A percentile compares a stretch with the other conserved stretches of the same genome.
These are phyloP conservation scores for Metschnikowia henanensis DNA, from an alignment of 805 yeast species.

Conservation along the genomic window DNA sequence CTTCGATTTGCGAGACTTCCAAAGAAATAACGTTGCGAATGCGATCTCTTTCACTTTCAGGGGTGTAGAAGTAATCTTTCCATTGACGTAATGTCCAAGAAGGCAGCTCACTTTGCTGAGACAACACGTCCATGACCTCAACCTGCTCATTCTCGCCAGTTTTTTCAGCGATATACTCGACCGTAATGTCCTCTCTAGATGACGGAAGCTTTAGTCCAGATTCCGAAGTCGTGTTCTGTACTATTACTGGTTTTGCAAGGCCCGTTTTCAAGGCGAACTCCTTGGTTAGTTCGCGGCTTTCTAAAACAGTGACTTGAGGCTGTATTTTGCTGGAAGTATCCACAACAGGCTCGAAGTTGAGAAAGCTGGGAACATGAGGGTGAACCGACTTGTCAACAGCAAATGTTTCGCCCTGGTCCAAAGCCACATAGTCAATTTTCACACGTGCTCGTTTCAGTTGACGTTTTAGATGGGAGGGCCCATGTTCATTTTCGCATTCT, in stretches of 20 bases:
- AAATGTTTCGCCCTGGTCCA: conserved; percentile 67
- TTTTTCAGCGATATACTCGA: conserved; percentile 52
- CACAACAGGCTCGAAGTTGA: conserved; percentile 15
- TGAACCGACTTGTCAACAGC: conserved; percentile 47
- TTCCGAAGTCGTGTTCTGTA: conserved; percentile 31
- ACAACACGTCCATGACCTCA: conserved; percentile 87
- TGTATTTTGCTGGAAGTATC: neutral
- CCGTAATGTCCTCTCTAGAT: conserved; percentile 40
- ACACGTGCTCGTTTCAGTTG: conserved; percentile 51
- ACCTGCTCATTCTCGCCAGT: conserved; percentile 65
- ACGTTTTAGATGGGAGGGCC: conserved; percentile 52
- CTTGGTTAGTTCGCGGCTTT: conserved; percentile 34
- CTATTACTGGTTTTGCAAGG: conserved; percentile 45
- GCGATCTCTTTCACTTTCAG: conserved; percentile 51
- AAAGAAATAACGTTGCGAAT: conserved; percentile 79
- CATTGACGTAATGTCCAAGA: conserved; percentile 73
- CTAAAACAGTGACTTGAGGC: conserved; percentile 27
- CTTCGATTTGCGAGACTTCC: conserved; percentile 63
- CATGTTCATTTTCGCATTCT: conserved; percentile 43
- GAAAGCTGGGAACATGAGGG: conserved; percentile 47
- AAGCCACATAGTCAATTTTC: conserved; percentile 75
- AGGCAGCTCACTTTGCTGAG: conserved; percentile 64
- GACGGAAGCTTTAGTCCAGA: conserved; percentile 58
- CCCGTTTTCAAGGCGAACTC: conserved; percentile 36
- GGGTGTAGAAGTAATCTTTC: conserved; percentile 64